Conservation (phyloP, 495 filamentous ascomycete genomes). For the Xylaria cubensis region DNA sequence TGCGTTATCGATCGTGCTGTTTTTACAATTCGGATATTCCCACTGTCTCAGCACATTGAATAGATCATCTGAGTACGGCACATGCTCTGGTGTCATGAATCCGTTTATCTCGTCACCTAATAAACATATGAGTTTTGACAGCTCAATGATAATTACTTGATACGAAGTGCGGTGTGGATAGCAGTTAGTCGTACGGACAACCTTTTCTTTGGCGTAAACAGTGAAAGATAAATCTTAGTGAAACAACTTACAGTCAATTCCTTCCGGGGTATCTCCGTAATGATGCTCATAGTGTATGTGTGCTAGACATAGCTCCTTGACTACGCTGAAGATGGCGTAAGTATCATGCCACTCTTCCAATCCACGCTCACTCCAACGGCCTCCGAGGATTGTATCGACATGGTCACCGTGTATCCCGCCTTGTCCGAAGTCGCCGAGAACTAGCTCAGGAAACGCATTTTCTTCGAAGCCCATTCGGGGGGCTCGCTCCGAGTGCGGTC, state of each 20-base stretch:
- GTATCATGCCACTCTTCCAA: conserved; percentile 20
- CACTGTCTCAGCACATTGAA: background rate
- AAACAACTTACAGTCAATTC: background rate
- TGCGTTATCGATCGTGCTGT: background rate
- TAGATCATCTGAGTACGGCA: background rate
- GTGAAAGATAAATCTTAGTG: background rate
- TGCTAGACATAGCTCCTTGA: background rate
- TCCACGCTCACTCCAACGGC: background rate
- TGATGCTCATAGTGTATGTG: background rate
- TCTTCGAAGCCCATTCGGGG: background rate
- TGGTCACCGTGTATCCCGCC: background rate
- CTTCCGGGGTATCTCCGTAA: background rate
- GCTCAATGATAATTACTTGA: background rate
- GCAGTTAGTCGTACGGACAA: background rate
- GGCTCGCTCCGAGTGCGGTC: background rate
- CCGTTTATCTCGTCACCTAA: conserved; percentile 11
- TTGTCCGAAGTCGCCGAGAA: conserved; percentile 16
- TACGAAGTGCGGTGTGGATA: background rate
- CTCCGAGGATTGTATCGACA: background rate
- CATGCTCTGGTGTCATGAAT: background rate
- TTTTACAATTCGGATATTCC: background rate
- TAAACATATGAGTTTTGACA: background rate
- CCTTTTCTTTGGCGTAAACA: background rate
- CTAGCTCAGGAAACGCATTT: conserved; percentile 25
- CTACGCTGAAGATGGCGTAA: background rate